Evolutionary conservation across 768 basidiomycete genomes (phyloP), one percentile per base, ranked within the genome.

Genomic region (Atractiella rhizophila): DNA sequence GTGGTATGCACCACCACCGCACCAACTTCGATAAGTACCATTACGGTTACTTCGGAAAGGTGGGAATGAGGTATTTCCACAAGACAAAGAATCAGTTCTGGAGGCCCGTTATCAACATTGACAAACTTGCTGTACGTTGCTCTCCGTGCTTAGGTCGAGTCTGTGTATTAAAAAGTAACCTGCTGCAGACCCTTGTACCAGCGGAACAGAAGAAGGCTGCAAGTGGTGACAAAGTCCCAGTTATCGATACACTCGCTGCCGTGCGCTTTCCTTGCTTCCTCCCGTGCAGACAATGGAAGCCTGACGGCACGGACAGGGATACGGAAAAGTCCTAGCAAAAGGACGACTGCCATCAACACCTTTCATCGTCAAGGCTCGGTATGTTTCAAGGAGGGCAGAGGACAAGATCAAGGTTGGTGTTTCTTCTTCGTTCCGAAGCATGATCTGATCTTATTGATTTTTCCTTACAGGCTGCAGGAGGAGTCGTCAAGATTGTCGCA

Each of bases 21-120:
- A 56, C 49, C 47, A 54, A 54, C 45, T 57, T 56, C 42, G 56
- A 52, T 36, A 56, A 64, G 66, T 94, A 83, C 76, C 86, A 94
- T 66, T 85, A 85, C 62, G 86, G 86, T 79, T 94, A 94, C 82
- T 96, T 88, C 62, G 86, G 86, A 69, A 94, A 94, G 67, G 56
- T 58, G 61, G 91, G 91, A 81, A 98, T 98, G 88, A 74, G 91
- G 60, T 75, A 76, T 63, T 98, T 77, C 79, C 91, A 98, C 62
- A 64, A 83, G 48, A 83, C 79, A 42, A 75, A 74, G 63, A 91
- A 91, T 63, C 62, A 68, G 52, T 68, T 73, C 63, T 91, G 82
- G 85, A 71, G 76, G 48, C 85, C 88, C 16, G 77, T 76, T 59
- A 80, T 98, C 75, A 98, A 98, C 67, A 74, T 96, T 61, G 91